Base-by-base conservation (phyloP, 805 yeast genomes). In the Ogataea trehaloabstinens region DNA sequence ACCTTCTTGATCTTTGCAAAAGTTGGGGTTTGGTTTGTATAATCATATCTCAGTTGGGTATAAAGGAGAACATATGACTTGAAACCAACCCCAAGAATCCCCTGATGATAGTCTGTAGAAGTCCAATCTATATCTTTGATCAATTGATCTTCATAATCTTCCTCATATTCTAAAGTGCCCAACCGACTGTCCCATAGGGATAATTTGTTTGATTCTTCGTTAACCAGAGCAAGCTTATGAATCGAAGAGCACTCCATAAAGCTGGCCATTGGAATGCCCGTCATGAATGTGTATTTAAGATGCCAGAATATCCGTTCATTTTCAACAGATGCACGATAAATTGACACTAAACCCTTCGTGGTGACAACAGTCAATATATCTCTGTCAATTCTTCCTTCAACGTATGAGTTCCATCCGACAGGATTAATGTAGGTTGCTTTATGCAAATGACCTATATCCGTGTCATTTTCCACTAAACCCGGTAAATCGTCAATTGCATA, bases 101-200 rank as follows among this genome's bases (percentile, higher is more conserved):
- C 83, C 53, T 81, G 86, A 24, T 78, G 75, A 41, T 66, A 71
- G 10, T 68, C 69, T 2, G 82, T 79, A 37, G 82, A 74, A 0
- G 95, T 85, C 97, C 97, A 90, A 61, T 90, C 97, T 19, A 90
- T 67, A 57, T 89, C 96, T 18, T 70, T 60, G 6, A 89, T 78
- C 4, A 41, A 28, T 8, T 53, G 53, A 3, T 48, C 55, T 1
- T 60, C 56, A 43, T 68, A 74, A 2, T 45, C 40, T 47, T 77
- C 79, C 31, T 67, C 68, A 49, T 76, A 84, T 55, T 85, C 95
- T 37, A 86, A 61, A 1, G 85, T 78, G 4, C 81, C 76, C 21
- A 81, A 68, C 31, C 71, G 71, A 25, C 82, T 66, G 58, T 89
- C 95, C 95, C 96, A 91, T n/a, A 90, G 76, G 0, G 82, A 67